A percentile compares a stretch with the other conserved stretches of the same genome.
Conservation (phyloP, 345 rosid genomes). For the Syzygium aromaticum region DNA sequence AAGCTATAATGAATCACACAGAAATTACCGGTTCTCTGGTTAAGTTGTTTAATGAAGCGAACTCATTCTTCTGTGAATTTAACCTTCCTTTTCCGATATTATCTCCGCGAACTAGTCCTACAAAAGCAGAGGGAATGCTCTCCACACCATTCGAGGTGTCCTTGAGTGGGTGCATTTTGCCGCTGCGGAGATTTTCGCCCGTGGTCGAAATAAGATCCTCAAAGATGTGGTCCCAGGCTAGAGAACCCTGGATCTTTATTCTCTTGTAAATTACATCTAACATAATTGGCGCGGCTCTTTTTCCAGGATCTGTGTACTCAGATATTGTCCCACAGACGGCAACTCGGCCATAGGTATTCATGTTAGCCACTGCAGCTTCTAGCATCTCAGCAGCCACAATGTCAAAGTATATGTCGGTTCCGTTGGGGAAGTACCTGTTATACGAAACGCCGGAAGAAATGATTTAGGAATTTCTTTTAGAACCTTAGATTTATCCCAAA, state of each 20-base stretch:
- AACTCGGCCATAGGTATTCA: conserved; percentile 39
- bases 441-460: neutral
- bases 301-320: conserved; percentile 21
- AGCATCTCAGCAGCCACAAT: conserved; percentile 49
- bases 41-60: neutral
- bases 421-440: conserved; percentile 41
- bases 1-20: neutral
- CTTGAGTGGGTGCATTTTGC: conserved; percentile 18
- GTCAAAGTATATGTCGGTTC: conserved; percentile 58
- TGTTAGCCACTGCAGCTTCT: conserved; percentile 39
- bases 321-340: conserved; percentile 46
- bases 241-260: conserved; percentile 40
- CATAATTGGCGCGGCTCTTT: conserved; percentile 35
- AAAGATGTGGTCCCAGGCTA: conserved; percentile 21
- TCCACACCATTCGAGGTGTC: conserved; percentile 41
- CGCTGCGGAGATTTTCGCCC: conserved; percentile 17
- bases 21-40: neutral
- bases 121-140: conserved; percentile 38
- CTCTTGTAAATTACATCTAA: conserved; percentile 34
- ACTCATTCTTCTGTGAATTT: neutral
- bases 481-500: neutral
- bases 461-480: neutral
- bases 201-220: conserved; percentile 31
- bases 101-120: conserved; percentile 24
- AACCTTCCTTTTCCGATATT: conserved; percentile 8